Evolutionary conservation across 2,329 filamentous ascomycete species (phyloP).

Genomic region (Orbilia blumenaviensis): DNA sequence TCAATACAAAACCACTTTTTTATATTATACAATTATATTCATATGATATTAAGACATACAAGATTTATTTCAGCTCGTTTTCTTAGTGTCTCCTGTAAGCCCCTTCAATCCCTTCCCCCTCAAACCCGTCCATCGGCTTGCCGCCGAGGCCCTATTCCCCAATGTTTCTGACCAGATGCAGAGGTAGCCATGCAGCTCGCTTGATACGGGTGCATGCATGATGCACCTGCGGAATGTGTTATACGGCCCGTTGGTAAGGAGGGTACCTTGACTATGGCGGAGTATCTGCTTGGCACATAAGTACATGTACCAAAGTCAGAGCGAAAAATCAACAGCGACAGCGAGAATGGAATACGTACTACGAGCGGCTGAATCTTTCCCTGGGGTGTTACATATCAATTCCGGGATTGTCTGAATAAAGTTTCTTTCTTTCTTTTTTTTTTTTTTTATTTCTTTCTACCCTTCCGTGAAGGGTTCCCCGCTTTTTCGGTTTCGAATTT

Average conservation of each 20-base stretch:
- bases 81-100: not conserved
- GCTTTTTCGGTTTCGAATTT: not conserved
- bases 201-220: slow-evolving; percentile 11
- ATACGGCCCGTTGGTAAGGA: not conserved
- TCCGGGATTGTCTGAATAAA: not conserved
- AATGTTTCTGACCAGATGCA: slow-evolving; percentile 13
- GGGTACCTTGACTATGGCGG: not conserved
- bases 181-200: slow-evolving; percentile 3
- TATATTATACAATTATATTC: no score
- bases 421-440: not conserved
- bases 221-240: slow-evolving; percentile 13
- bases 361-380: slow-evolving; percentile 4
- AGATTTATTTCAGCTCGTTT: no score
- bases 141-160: not conserved
- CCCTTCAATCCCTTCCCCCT: not conserved
- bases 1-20: no score
- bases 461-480: not conserved
- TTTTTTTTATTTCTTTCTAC: no score
- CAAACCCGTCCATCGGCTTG: not conserved
- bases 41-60: no score
- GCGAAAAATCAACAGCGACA: not conserved
- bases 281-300: not conserved
- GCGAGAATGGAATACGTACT: not conserved
- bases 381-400: not conserved
- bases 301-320: not conserved